Evolutionary conservation across 2,329 filamentous ascomycete genomes (phyloP), one percentile per base, ranked within the genome.

Genomic region (Aspergillus quadrilineatus): DNA sequence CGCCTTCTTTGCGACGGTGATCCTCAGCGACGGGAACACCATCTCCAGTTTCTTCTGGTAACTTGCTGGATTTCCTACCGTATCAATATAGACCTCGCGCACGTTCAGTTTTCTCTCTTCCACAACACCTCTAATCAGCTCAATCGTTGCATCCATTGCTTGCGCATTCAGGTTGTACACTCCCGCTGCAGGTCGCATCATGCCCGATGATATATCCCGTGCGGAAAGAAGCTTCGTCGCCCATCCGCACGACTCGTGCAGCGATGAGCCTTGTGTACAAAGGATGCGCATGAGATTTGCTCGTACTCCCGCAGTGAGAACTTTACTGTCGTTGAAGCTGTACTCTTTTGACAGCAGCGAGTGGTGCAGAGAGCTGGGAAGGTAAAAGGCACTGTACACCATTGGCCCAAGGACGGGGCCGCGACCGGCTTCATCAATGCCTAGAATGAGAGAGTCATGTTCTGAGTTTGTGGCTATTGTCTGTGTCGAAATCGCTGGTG

Each of bases 301-400:
- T 62, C 93, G 90, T 37, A 93, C 85, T n/a, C 81, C 78, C 0
- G 92, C 85, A 0, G 89, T 95, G 39, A 97, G 85, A 4, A 92
- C 90, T 77, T 97, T 97, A 72, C 89, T 95, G 80, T 97, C 93
- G 79, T 97, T 89, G 76, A 97, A 97, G 78, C 88, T 89, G 78
- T 96, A 88, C 4, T 86, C 85, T 36, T 84, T 76, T 50, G 90
- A 88, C 22, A 97, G 86, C 29, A 97, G 85, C 1, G 88, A 82
- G 69, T 88, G 86, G 60, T 87, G 82, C 36, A 80, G 71, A 28
- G 87, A 83, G 29, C 86, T 79, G 0, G 85, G 81, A 1, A 90
- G 74, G 50, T 95, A 95, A 63, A 95, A 89, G 34, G 85, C 77
- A 48, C 79, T 82, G 71, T 87, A 87, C 51, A 88, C 83, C 85